These are phyloP conservation scores for Fonsecaea monophora DNA, from an alignment of 2,329 filamentous ascomycete species.

Conservation along the genomic window DNA sequence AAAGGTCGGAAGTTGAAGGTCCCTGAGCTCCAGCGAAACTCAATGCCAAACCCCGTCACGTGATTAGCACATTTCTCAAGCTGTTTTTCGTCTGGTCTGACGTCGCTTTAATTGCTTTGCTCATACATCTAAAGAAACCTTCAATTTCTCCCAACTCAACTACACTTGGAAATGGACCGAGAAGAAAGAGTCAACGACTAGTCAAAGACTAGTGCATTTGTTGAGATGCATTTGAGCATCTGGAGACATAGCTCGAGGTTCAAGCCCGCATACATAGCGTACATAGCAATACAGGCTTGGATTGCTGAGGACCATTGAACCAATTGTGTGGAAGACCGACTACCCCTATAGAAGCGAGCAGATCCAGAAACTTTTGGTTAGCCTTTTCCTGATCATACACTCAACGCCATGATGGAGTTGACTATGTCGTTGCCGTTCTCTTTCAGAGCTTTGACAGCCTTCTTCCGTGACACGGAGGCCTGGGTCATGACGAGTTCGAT, in stretches of 20 bases:
- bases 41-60: conserved; percentile 20
- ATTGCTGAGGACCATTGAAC: conserved; percentile 8
- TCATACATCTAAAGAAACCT: neutral
- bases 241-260: conserved; percentile 20
- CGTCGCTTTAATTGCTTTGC: neutral
- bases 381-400: conserved; percentile 62
- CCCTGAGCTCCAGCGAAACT: conserved; percentile 26
- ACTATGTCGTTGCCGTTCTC: conserved; percentile 99
- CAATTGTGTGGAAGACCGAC: conserved; percentile 8
- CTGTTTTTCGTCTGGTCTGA: neutral
- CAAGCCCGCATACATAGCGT: conserved; percentile 13
- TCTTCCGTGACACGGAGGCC: conserved; percentile 94
- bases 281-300: conserved; percentile 12
- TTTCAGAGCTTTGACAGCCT: conserved; percentile 93
- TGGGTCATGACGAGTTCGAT: conserved; percentile 99
- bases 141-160: neutral
- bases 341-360: conserved; percentile 13
- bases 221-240: conserved; percentile 21
- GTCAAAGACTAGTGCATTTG: neutral
- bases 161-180: neutral
- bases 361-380: conserved; percentile 28
- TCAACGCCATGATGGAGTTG: conserved; percentile 99
- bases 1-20: conserved; percentile 18
- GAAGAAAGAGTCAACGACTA: neutral
- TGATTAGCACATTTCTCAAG: conserved; percentile 1